Evolutionary conservation across 495 filamentous ascomycete genomes (phyloP).

Genomic region (Stereocaulon alpinum): DNA sequence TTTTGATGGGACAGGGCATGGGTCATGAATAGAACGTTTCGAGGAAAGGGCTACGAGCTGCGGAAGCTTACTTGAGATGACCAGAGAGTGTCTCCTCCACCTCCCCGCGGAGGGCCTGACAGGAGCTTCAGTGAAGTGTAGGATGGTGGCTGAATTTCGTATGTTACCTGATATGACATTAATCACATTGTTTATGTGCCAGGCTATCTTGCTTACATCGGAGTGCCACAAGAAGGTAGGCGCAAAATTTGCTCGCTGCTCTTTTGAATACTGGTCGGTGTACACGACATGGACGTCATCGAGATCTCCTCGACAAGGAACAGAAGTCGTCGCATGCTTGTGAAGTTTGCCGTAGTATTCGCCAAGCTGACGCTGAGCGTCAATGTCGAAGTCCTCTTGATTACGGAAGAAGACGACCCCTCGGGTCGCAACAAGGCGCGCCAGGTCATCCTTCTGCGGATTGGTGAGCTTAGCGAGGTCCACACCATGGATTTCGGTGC

Average conservation of each 20-base stretch:
- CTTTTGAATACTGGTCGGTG: constrained; percentile 50
- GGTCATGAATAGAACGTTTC: too few species aligned
- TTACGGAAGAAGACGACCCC: constrained; percentile 66
- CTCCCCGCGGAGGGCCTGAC: constrained; percentile 53
- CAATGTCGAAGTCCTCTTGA: constrained; percentile 56
- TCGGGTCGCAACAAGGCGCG: constrained; percentile 56
- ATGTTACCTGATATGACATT: constrained; percentile 43
- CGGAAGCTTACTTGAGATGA: constrained; percentile 39
- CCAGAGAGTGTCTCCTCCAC: constrained; percentile 71
- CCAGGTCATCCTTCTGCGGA: constrained; percentile 64
- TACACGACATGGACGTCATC: constrained; percentile 65
- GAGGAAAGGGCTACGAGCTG: too few species aligned
- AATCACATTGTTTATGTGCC: background rate
- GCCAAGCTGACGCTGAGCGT: constrained; percentile 55
- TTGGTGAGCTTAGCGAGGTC: constrained; percentile 57
- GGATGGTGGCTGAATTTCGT: constrained; percentile 68
- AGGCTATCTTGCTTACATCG: constrained; percentile 34
- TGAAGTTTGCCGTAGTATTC: constrained; percentile 58
- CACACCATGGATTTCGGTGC: constrained; percentile 62
- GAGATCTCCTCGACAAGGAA: constrained; percentile 47
- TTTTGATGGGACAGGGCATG: too few species aligned
- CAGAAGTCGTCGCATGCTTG: constrained; percentile 50
- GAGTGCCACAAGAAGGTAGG: constrained; percentile 52
- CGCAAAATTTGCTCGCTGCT: constrained; percentile 43
- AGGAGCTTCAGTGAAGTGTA: constrained; percentile 65